Percentiles rank a stretch among this genome's conserved stretches.
Evolutionary conservation across 306 rosid species (phyloP).

Genomic region (Vigna trinervia): DNA sequence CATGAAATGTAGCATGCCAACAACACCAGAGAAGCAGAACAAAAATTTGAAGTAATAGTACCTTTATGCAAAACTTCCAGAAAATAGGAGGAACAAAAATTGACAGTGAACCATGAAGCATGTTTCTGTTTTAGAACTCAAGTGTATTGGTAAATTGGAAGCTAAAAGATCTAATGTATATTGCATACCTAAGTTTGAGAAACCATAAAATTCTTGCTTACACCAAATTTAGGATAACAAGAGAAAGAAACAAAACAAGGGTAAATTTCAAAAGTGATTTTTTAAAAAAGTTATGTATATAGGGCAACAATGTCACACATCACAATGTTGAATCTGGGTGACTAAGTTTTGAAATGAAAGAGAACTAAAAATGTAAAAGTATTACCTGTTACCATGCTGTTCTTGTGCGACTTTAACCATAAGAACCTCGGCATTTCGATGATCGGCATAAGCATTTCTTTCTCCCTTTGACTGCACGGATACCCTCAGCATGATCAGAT

Average conservation of each 20-base stretch:
- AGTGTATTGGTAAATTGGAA: conserved; percentile 1
- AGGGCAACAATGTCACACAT: too few relatives aligned
- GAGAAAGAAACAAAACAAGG: background rate
- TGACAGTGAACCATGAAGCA: conserved; percentile 20
- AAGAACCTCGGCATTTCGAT: conserved; percentile 59
- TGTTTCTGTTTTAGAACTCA: background rate
- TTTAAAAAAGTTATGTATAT: background rate
- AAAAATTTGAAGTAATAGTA: conserved; percentile 14
- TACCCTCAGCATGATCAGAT: conserved; percentile 47
- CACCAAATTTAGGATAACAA: conserved; percentile 8
- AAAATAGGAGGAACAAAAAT: too few relatives aligned
- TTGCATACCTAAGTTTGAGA: conserved; percentile 7
- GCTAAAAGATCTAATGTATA: background rate
- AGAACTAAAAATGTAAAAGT: conserved; percentile 31
- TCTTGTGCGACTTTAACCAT: conserved; percentile 36
- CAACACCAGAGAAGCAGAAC: conserved; percentile 6
- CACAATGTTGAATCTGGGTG: conserved; percentile 8
- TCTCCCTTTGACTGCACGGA: conserved; percentile 49
- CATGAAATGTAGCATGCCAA: conserved; percentile 28
- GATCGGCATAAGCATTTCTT: conserved; percentile 69
- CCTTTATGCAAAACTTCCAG: background rate
- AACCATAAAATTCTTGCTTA: conserved; percentile 1
- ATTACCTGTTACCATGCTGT: conserved; percentile 42
- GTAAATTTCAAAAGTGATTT: background rate
- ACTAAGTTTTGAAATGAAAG: conserved; percentile 25